phyloP scores from a whole-genome alignment of 202 grass and related monocot species.

The Miscanthus sacchariflorus region DNA sequence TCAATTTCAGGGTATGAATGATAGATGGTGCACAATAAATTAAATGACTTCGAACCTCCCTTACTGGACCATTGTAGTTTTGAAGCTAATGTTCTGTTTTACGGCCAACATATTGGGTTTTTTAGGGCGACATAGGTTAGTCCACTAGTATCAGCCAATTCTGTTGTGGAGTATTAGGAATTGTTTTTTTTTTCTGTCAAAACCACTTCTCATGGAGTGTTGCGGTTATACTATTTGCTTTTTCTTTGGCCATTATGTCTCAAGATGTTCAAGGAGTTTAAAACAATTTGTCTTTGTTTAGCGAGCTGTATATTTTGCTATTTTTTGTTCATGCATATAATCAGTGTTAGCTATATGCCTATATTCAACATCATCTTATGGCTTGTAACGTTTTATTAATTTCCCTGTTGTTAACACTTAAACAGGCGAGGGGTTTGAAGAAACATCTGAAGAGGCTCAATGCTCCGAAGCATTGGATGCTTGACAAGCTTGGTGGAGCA shows the following conservation, averaged over 20 bases:
- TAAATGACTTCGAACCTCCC: not conserved
- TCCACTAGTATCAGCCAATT: not conserved
- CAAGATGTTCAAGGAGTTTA: not conserved
- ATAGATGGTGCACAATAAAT: not conserved
- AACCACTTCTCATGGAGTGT: not conserved
- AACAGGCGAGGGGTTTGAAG: slow-evolving; percentile 58
- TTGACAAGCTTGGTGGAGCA: slow-evolving; percentile 63
- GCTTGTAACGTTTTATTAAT: not conserved
- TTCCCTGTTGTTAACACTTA: not conserved
- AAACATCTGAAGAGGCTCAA: slow-evolving; percentile 64
- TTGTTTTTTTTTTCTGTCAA: not conserved
- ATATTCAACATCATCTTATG: not conserved
- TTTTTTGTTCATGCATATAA: not conserved
- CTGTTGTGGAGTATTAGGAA: not conserved
- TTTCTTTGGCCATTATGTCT: not conserved
- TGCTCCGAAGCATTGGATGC: slow-evolving; percentile 70
- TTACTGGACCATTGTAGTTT: not conserved
- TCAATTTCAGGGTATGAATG: too few relatives aligned
- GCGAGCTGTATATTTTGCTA: not conserved
- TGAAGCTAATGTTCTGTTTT: not conserved
- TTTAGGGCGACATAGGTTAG: not conserved
- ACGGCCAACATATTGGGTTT: not conserved
- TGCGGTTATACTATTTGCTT: not conserved
- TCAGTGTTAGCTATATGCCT: not conserved
- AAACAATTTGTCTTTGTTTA: not conserved